These are phyloP conservation scores for Veloboletus limbatus DNA, from an alignment of 1,284 basidiomycete species.

Conservation along the genomic window DNA sequence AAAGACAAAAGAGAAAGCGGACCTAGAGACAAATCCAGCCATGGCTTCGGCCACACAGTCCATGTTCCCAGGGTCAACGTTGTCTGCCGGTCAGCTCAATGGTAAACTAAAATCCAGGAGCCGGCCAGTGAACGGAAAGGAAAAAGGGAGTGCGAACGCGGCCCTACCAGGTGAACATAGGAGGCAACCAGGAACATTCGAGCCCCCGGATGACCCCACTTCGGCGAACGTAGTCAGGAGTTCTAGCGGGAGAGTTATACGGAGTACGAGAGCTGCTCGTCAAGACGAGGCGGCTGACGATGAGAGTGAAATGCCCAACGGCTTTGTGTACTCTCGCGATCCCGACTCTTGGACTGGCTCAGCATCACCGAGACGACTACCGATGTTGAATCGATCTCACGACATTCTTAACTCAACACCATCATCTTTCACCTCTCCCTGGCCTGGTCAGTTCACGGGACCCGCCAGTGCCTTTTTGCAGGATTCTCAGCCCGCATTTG, in stretches of 20 bases:
- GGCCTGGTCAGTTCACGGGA: conserved; percentile 43
- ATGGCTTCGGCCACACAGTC: conserved; percentile 37
- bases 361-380: conserved; percentile 26
- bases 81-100: conserved; percentile 23
- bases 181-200: conserved; percentile 18
- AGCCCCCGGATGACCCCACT: conserved; percentile 24
- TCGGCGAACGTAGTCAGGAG: conserved; percentile 25
- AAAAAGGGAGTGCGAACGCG: conserved; percentile 35
- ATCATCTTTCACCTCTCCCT: conserved; percentile 30
- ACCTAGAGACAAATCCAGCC: conserved; percentile 58
- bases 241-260: conserved; percentile 35
- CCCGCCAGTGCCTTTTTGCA: conserved; percentile 47
- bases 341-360: conserved; percentile 30
- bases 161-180: conserved; percentile 29
- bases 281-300: conserved; percentile 28
- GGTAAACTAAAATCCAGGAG: conserved; percentile 41
- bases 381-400: conserved; percentile 16
- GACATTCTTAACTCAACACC: conserved; percentile 29
- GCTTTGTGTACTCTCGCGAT: conserved; percentile 19
- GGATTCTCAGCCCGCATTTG: conserved; percentile 31
- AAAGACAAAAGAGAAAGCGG: conserved; percentile 54
- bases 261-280: conserved; percentile 30
- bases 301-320: conserved; percentile 21
- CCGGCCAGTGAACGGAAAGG: conserved; percentile 40
- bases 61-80: conserved; percentile 19